Percentiles rank a stretch among this genome's conserved stretches.
phyloP scores from a whole-genome alignment of 352 stramenopile genomes.

The Phytophthora melonis region DNA sequence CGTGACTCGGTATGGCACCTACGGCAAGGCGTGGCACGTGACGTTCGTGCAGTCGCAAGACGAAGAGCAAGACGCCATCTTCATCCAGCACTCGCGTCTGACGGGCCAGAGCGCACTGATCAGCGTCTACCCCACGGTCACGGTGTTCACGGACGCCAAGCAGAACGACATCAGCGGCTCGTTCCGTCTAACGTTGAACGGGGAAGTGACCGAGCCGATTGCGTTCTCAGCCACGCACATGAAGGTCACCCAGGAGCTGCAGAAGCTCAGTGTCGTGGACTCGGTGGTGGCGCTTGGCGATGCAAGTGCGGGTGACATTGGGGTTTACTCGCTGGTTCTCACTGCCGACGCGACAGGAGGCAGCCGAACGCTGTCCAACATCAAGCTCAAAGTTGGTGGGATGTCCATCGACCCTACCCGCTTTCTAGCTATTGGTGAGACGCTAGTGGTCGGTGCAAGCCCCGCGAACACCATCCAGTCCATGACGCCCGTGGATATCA shows the following conservation, averaged over 20 bases:
- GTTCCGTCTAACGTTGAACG: slow-evolving; percentile 66
- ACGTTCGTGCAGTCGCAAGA: slow-evolving; percentile 85
- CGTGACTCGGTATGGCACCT: slow-evolving; percentile 61
- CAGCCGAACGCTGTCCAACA: slow-evolving; percentile 47
- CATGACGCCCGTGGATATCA: slow-evolving; percentile 55
- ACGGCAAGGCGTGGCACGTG: slow-evolving; percentile 91
- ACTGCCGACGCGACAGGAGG: slow-evolving; percentile 45
- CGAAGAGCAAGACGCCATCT: slow-evolving; percentile 73
- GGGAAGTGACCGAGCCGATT: slow-evolving; percentile 63
- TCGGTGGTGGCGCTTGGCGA: slow-evolving; percentile 71
- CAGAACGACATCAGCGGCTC: slow-evolving; percentile 71
- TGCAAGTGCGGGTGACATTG: slow-evolving; percentile 50
- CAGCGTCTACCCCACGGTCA: slow-evolving; percentile 73
- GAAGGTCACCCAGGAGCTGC: slow-evolving; percentile 76
- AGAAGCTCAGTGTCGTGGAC: slow-evolving; percentile 69
- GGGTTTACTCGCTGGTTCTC: slow-evolving; percentile 68
- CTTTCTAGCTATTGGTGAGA: slow-evolving; percentile 71
- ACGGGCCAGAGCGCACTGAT: slow-evolving; percentile 78
- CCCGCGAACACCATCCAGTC: slow-evolving; percentile 53
- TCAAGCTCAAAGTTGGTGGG: slow-evolving; percentile 47
- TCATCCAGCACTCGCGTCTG: slow-evolving; percentile 76
- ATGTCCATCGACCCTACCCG: slow-evolving; percentile 65
- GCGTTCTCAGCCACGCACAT: slow-evolving; percentile 67
- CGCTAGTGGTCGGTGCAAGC: slow-evolving; percentile 41
- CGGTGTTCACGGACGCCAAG: slow-evolving; percentile 66